These are phyloP conservation scores for Cucurbitaria berberidis DNA, from an alignment of 2,329 filamentous ascomycete genomes.

Conservation along the genomic window DNA sequence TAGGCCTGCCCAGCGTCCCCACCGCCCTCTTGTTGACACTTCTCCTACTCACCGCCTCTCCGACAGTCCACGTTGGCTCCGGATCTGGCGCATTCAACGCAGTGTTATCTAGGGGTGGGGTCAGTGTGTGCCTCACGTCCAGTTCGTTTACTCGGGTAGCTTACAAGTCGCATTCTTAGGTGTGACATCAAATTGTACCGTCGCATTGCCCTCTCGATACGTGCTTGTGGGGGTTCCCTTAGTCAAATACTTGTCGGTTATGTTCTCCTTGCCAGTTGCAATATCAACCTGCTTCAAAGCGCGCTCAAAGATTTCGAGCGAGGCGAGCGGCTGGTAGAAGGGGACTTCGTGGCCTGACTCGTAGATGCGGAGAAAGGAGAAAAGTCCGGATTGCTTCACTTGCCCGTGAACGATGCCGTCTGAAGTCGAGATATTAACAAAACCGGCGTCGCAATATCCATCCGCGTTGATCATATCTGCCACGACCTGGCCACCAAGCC, in stretches of 20 bases:
- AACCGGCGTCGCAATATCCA: slow-evolving; percentile 55
- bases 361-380: slow-evolving; percentile 59
- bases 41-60: slow-evolving; percentile 14
- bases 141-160: too few species aligned
- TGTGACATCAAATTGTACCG: slow-evolving; percentile 54
- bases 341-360: slow-evolving; percentile 59
- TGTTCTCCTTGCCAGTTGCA: slow-evolving; percentile 52
- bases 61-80: slow-evolving; percentile 35
- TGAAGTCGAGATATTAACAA: slow-evolving; percentile 53
- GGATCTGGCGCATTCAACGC: slow-evolving; percentile 52
- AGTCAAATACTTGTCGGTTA: slow-evolving; percentile 38
- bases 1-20: slow-evolving; percentile 22
- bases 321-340: slow-evolving; percentile 61
- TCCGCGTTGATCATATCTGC: slow-evolving; percentile 49
- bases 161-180: slow-evolving; percentile 55
- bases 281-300: slow-evolving; percentile 58
- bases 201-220: slow-evolving; percentile 53
- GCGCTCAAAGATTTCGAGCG: slow-evolving; percentile 59
- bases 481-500: slow-evolving; percentile 53
- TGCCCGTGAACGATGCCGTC: slow-evolving; percentile 60
- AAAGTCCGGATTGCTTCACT: slow-evolving; percentile 59
- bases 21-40: slow-evolving; percentile 22
- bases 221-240: slow-evolving; percentile 45
- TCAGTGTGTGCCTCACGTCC: too few species aligned
- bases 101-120: too few species aligned